phyloP scores from a whole-genome alignment of 2,329 filamentous ascomycete genomes.

The Colletotrichum cordylinicola region DNA sequence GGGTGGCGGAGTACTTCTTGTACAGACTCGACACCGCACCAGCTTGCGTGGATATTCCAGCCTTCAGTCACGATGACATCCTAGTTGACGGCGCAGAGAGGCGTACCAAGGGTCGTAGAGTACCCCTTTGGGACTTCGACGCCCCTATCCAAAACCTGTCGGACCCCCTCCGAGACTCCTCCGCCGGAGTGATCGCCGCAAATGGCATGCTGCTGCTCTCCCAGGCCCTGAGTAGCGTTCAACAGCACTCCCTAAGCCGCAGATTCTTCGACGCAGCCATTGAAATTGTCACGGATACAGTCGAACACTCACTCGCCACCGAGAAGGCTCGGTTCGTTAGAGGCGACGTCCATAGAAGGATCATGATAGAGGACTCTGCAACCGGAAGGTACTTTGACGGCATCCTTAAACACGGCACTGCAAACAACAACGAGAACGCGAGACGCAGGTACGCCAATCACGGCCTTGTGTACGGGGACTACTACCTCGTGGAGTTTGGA shows the following conservation, averaged over 20 bases:
- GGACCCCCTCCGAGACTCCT: conserved; percentile 38
- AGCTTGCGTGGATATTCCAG: conserved; percentile 24
- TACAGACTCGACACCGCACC: conserved; percentile 36
- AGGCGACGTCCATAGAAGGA: neutral
- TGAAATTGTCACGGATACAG: conserved; percentile 23
- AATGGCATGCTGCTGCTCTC: conserved; percentile 32
- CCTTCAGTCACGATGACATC: neutral
- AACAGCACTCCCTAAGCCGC: neutral
- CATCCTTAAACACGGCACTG: conserved; percentile 37
- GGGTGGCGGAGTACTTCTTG: conserved; percentile 54
- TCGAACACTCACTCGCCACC: conserved; percentile 24
- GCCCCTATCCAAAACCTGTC: conserved; percentile 39
- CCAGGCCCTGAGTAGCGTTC: conserved; percentile 18
- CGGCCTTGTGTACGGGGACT: conserved; percentile 55
- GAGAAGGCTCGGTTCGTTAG: conserved; percentile 27
- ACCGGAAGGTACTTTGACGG: conserved; percentile 30
- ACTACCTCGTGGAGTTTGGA: conserved; percentile 52
- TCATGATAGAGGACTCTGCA: conserved; percentile 3
- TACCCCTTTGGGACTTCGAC: conserved; percentile 52
- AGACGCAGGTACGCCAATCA: conserved; percentile 35
- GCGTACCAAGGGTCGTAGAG: conserved; percentile 22
- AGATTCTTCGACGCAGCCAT: conserved; percentile 16
- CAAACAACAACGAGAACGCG: conserved; percentile 37
- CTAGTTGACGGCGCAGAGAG: neutral
- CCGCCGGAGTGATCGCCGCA: conserved; percentile 30